These are phyloP conservation scores for Hirschfeldia incana DNA, from an alignment of 345 rosid genomes.

Conservation along the genomic window DNA sequence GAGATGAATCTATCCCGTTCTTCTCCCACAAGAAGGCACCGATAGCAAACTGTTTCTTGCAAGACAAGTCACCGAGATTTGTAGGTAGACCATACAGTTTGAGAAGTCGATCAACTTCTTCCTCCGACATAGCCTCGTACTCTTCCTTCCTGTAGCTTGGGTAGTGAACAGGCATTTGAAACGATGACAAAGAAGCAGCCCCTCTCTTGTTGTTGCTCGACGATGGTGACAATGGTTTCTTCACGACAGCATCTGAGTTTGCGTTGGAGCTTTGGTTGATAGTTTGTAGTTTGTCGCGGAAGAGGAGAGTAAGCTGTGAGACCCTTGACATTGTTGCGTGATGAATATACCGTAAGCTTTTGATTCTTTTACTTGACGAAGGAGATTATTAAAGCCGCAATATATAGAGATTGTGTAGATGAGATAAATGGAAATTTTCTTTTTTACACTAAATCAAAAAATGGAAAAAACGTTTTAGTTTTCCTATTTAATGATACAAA, in stretches of 20 bases:
- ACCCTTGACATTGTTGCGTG: not conserved
- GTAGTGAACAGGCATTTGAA: slow-evolving; percentile 65
- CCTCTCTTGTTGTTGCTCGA: not conserved
- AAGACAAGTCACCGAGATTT: slow-evolving; percentile 36
- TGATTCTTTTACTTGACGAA: not conserved
- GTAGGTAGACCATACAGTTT: slow-evolving; percentile 53
- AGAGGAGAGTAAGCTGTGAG: slow-evolving; percentile 20
- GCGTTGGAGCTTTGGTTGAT: not conserved
- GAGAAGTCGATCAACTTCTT: slow-evolving; percentile 57
- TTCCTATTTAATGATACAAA: not conserved
- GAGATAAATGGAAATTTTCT: not conserved
- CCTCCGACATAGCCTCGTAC: slow-evolving; percentile 60
- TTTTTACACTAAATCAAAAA: not conserved
- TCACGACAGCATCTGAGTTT: not conserved
- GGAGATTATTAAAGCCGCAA: too few relatives aligned
- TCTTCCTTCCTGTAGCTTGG: slow-evolving; percentile 56
- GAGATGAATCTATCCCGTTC: not conserved
- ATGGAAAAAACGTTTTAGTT: not conserved
- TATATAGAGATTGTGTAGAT: not conserved
- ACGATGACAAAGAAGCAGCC: slow-evolving; percentile 25
- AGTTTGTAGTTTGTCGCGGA: slow-evolving; percentile 12
- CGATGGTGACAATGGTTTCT: not conserved
- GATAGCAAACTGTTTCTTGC: slow-evolving; percentile 53
- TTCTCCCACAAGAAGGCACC: slow-evolving; percentile 62
- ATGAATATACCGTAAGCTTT: not conserved